Base-by-base conservation (phyloP, 805 yeast species). In the Starmerella stellata region DNA sequence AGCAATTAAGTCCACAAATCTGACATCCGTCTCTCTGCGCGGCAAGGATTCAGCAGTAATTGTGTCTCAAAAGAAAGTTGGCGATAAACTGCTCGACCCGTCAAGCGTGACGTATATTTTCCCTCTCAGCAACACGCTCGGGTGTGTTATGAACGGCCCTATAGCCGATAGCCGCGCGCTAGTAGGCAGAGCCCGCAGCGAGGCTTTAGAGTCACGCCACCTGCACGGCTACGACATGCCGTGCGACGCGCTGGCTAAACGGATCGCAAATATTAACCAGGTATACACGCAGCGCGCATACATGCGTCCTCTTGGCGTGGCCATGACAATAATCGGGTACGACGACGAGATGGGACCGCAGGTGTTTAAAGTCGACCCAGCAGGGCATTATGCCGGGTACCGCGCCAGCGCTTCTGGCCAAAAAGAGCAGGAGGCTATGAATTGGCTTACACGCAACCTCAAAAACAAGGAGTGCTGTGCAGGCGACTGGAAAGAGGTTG, bases 181-280 rank as follows among this genome's bases (percentile, higher is more conserved):
- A 44, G 93, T 94, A 5, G 61, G 74, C 41, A 72, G 96, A 52
- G 95, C 96, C 5, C 72, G 93, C 50, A 65, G 79, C n/a, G 98
- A 90, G 61, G 92, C 95, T 21, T 83, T 93, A 15, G 96, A 90
- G 58, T 90, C 80, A 64, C 72, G 80, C 53, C 87, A 87, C 64
- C 78, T 80, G 57, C 80, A 81, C 58, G 98, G 98, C 30, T 90
- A 83, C 57, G 95, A 81, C 55, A 85, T 90, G 82, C 96, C 96
- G 2, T 81, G 80, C 45, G 95, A 82, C 55, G 81, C 78, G 21
- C 65, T 85, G 52, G 80, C 95, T 30, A 87, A 87, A 63, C 71
- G 95, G 57, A 77, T 90, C 79, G 96, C 96, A 40, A 90, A 90
- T 58, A 63, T 83, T 55, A 78, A 93, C 36, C 98, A 90, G 65